Evolutionary conservation across 768 basidiomycete genomes (phyloP), one percentile per base, ranked within the genome.

Genomic region (Serpula lacrymans): DNA sequence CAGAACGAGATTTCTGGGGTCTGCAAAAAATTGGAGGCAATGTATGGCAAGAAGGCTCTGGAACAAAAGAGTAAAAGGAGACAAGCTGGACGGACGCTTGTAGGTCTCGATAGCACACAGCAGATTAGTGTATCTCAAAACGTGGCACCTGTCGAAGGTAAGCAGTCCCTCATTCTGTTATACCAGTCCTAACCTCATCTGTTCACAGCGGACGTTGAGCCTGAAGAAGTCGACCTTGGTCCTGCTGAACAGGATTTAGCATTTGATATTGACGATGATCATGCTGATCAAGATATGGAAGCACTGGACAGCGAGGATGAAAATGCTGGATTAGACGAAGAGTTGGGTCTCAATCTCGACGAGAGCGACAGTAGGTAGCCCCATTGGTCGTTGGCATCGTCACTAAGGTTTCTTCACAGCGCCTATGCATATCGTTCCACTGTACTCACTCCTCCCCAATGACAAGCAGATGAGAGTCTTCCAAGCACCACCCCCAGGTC

Each of bases 401-500:
- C n/a, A 26, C 38, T 34, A 24, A 14, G 26, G 33, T 21, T 18
- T 25, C 12, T 20, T 28, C 33, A 33, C 45, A 97, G 93, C 74
- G 11, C 92, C 94, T 2, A 90, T 99, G 87, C 88, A 97, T 54
- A 72, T 99, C 35, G 77, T 99, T 1, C 94, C 96, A 0, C 67
- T 99, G 2, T 98, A 98, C 63, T 96, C 96, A 3, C 71, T 98
- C 4, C 69, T 98, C 3, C 74, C 96, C 2, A 91, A 84, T 43
- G 93, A 97, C 41, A 89, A 91, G 59, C 96, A 99, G 57, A 92
- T 97, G 87, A 74, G 74, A 14, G 94, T 97, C 2, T 99, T 99
- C 57, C 68, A 82, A 44, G 70, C 83, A 1, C 91, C 94, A 10
- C 96, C 96, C 4, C 63, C 70, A 4, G 88, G 84, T 5, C 67